Evolutionary conservation across 352 stramenopile species (phyloP).

Genomic region (Globisporangium okanoganense): DNA sequence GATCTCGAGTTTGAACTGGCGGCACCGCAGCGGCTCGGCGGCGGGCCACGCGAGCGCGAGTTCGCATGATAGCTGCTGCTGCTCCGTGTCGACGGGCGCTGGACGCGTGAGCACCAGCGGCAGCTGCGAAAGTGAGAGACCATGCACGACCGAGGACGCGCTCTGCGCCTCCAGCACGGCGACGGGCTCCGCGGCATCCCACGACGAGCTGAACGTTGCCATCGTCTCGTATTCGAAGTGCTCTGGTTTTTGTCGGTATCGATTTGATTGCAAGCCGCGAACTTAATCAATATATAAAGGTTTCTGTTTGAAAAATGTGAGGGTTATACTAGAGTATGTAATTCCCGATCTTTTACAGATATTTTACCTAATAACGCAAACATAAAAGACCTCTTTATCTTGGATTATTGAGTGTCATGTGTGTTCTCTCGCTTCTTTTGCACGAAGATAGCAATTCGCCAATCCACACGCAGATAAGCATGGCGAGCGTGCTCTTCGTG

Average conservation of each 20-base stretch:
- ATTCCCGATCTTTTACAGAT: too few species aligned
- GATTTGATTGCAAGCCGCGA: too few species aligned
- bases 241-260: background rate
- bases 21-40: slow-evolving; percentile 32
- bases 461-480: slow-evolving; percentile 13
- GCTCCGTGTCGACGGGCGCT: background rate
- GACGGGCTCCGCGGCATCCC: background rate
- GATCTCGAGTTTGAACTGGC: slow-evolving; percentile 44
- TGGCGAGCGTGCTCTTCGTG: slow-evolving; percentile 84
- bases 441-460: slow-evolving; percentile 1
- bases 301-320: too few species aligned
- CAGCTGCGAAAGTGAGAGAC: slow-evolving; percentile 11
- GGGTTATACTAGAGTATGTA: too few species aligned
- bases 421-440: background rate
- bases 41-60: slow-evolving; percentile 33
- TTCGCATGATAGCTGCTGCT: slow-evolving; percentile 28
- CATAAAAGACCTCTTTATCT: background rate
- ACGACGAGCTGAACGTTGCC: slow-evolving; percentile 4
- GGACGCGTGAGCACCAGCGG: slow-evolving; percentile 23
- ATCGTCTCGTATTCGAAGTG: background rate
- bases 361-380: too few species aligned
- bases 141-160: background rate
- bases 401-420: background rate
- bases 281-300: background rate
- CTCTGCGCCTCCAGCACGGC: slow-evolving; percentile 2